Conservation (phyloP, 2,329 filamentous ascomycete genomes). For the Xylariaceae sp. region DNA sequence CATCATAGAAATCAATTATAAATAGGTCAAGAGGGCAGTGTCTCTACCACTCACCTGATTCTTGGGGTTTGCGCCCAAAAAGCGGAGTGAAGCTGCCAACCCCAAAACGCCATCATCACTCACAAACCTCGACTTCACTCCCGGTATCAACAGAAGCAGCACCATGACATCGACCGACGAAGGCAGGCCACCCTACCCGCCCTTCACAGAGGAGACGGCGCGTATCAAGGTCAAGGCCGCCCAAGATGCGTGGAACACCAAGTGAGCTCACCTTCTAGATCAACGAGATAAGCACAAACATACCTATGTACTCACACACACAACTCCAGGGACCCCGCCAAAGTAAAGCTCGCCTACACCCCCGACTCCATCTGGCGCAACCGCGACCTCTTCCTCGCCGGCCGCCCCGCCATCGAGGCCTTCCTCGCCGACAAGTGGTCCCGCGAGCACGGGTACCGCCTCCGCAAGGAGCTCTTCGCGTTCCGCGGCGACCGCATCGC, state of each 20-base stretch:
- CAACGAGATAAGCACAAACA: not conserved
- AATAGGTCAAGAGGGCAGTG: too few species aligned
- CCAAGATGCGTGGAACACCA: conserved; percentile 78
- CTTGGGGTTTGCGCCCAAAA: too few species aligned
- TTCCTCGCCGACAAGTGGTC: conserved; percentile 74
- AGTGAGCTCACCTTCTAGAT: conserved; percentile 37
- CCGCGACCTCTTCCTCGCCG: conserved; percentile 63
- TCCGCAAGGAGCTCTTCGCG: conserved; percentile 81
- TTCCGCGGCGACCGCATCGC: conserved; percentile 68
- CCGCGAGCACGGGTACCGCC: conserved; percentile 64
- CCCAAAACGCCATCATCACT: too few species aligned
- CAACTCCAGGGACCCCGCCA: conserved; percentile 53
- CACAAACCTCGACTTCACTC: too few species aligned
- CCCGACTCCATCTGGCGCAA: conserved; percentile 78
- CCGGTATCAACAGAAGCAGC: not conserved
- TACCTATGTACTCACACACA: not conserved
- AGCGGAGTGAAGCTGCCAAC: too few species aligned
- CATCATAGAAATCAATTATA: too few species aligned
- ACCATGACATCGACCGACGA: conserved; percentile 4
- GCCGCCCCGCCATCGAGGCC: conserved; percentile 61
- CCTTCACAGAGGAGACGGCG: conserved; percentile 71
- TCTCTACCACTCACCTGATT: too few species aligned
- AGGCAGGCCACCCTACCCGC: conserved; percentile 52
- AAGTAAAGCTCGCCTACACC: conserved; percentile 70
- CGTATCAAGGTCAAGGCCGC: conserved; percentile 75